Evolutionary conservation across 345 rosid species (phyloP), one percentile per base, ranked within the genome.

Genomic region (Eucalyptus caleyi): DNA sequence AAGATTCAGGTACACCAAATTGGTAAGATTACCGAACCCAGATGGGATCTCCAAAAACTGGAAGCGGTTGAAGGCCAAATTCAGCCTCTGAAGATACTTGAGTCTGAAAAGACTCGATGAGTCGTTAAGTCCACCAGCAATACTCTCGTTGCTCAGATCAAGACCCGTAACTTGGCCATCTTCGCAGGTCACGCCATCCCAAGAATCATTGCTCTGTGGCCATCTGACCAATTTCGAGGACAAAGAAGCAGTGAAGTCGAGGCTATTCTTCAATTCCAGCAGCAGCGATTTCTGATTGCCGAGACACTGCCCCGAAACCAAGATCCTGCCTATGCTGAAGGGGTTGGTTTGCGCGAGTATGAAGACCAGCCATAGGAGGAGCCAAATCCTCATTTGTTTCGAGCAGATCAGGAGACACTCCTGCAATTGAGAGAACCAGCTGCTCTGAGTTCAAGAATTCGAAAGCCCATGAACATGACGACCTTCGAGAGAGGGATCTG

Each of bases 141-240:
- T 91, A 0, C 47, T 50, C 87, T 94, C 92, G 9, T 50, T 32
- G 91, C 89, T 95, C 88, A 95, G 90, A 89, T 94, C 89, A 13
- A 95, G 90, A 0, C 87, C 92, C 80, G 47, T 87, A 1, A 94
- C 96, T 65, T 2, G 93, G 50, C 54, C 88, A 2, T 1, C 90
- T 62, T 93, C 81, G 50, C 96, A 94, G 6, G 16, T 45, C 49
- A 95, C 92, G 30, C 97, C 96, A 0, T 32, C 27, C 95, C 95
- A 95, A 2, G 56, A 92, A 89, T 91, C 90, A 4, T 44, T 18
- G 67, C 32, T 42, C 24, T 50, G 87, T 45, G 40, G 40, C 95
- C 96, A 95, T 3, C 8, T 86, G 59, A 86, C 89, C 89, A 94
- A 67, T 54, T 87, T 90, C 2, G 44, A 16, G 11, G 94, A 93